phyloP scores from a whole-genome alignment of 1,284 basidiomycete genomes.

The Boletus austroedulis region DNA sequence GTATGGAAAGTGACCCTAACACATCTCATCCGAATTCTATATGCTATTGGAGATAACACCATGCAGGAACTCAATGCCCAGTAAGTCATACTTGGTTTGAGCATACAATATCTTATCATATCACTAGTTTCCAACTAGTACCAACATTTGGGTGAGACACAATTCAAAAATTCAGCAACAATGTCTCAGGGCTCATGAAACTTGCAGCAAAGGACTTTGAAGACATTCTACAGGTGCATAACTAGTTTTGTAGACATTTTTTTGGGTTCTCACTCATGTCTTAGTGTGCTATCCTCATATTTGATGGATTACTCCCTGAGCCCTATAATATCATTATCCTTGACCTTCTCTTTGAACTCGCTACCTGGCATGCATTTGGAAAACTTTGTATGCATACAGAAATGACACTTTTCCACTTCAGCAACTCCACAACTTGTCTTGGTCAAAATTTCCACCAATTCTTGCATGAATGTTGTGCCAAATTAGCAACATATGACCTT shows the following conservation, averaged over 20 bases:
- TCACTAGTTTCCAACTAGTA: slow-evolving; percentile 1
- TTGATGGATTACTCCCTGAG: slow-evolving; percentile 36
- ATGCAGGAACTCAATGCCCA: not conserved
- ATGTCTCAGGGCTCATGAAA: slow-evolving; percentile 5
- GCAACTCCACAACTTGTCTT: too few species aligned
- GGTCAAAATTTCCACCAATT: not conserved
- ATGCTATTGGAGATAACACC: not conserved
- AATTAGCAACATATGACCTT: too few species aligned
- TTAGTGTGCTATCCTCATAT: slow-evolving; percentile 35
- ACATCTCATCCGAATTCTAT: not conserved
- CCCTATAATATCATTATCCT: slow-evolving; percentile 28
- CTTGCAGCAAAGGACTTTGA: slow-evolving; percentile 16
- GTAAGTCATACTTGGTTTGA: not conserved
- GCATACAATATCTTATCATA: not conserved
- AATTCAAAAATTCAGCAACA: slow-evolving; percentile 11
- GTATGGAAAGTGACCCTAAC: not conserved
- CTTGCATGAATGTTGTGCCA: not conserved
- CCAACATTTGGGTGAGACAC: slow-evolving; percentile 3
- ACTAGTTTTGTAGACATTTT: not conserved
- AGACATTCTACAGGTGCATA: slow-evolving; percentile 35
- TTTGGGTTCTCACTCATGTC: not conserved
- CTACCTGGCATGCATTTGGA: too few species aligned
- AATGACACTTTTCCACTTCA: too few species aligned
- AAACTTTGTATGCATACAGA: too few species aligned
- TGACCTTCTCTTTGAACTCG: not conserved